Evolutionary conservation across 2,329 filamentous ascomycete species (phyloP).

Genomic region (Colletotrichum caudatum): DNA sequence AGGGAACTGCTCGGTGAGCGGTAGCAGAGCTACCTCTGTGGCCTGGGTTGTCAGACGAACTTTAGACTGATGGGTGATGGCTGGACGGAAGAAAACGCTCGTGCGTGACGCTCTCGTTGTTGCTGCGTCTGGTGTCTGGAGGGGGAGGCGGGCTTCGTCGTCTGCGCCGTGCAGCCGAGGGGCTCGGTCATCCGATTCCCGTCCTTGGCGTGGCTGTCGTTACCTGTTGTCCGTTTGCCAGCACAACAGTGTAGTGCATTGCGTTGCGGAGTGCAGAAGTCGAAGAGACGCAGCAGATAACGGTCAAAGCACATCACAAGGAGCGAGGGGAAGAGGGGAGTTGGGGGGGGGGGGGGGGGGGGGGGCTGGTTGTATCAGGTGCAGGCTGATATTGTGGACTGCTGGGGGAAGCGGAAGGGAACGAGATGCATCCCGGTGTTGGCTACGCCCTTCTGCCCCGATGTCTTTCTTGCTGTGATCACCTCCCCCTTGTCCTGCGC

Average conservation of each 20-base stretch:
- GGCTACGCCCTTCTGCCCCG: not conserved
- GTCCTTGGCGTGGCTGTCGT: not conserved
- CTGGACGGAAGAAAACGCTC: not conserved
- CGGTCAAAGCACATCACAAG: constrained; percentile 11
- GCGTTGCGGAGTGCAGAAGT: not conserved
- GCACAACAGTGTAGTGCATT: not conserved
- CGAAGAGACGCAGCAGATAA: not conserved
- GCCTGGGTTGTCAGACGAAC: constrained; percentile 7
- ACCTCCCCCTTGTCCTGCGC: no score
- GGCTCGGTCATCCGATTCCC: constrained; percentile 4
- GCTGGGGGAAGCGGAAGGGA: not conserved
- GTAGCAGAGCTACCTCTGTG: not conserved
- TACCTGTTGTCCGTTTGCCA: constrained; percentile 1
- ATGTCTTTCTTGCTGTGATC: not conserved
- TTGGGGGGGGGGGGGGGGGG: not conserved
- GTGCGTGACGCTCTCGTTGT: not conserved
- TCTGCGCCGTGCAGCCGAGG: not conserved
- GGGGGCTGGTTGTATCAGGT: not conserved
- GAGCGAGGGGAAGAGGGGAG: no score
- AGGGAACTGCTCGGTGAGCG: not conserved
- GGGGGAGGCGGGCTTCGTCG: not conserved
- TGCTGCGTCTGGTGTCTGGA: not conserved
- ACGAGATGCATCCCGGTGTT: not conserved
- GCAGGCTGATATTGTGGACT: not conserved
- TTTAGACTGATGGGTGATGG: not conserved